A percentile compares a stretch with the other conserved stretches of the same genome.
Evolutionary conservation across 768 basidiomycete species (phyloP).

Genomic region (Leccinum barrowsii): DNA sequence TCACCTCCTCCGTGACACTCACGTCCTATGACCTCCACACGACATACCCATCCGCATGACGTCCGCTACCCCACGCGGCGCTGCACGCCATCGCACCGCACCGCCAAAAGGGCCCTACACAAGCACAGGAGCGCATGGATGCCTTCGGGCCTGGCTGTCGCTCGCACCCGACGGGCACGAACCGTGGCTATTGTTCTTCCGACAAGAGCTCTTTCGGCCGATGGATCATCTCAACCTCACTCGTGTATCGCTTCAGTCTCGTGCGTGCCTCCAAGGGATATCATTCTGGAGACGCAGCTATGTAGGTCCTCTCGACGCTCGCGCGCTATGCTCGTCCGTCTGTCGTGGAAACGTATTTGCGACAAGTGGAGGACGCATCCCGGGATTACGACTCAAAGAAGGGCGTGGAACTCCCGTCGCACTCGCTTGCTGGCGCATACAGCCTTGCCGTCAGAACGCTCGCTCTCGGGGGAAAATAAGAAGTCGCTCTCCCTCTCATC

Average conservation of each 20-base stretch:
- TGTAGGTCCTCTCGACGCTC: too few species aligned
- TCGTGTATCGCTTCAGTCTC: conserved; percentile 27
- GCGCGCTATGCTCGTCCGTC: too few species aligned
- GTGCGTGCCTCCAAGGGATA: conserved; percentile 49
- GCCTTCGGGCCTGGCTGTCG: conserved; percentile 41
- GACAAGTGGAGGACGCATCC: too few species aligned
- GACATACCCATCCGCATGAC: conserved; percentile 31
- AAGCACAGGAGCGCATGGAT: conserved; percentile 3
- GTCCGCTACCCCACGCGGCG: conserved; percentile 4
- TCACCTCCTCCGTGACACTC: conserved; percentile 24
- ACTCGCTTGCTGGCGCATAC: conserved; percentile 23
- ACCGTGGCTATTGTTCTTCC: conserved; percentile 14
- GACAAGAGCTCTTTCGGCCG: conserved; percentile 30
- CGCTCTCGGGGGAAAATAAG: conserved; percentile 34
- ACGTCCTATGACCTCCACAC: conserved; percentile 29
- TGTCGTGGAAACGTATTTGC: too few species aligned
- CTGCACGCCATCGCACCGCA: conserved; percentile 26
- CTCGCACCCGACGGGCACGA: conserved; percentile 36
- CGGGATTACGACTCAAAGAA: too few species aligned
- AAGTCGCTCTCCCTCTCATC: conserved; percentile 30
- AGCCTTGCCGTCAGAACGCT: conserved; percentile 42
- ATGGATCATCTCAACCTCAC: conserved; percentile 30
- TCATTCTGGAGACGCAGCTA: background rate
- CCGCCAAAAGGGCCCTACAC: conserved; percentile 5
- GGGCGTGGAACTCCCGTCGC: background rate